Evolutionary conservation across 2,329 filamentous ascomycete species (phyloP).

Genomic region (Scedosporium apiospermum): DNA sequence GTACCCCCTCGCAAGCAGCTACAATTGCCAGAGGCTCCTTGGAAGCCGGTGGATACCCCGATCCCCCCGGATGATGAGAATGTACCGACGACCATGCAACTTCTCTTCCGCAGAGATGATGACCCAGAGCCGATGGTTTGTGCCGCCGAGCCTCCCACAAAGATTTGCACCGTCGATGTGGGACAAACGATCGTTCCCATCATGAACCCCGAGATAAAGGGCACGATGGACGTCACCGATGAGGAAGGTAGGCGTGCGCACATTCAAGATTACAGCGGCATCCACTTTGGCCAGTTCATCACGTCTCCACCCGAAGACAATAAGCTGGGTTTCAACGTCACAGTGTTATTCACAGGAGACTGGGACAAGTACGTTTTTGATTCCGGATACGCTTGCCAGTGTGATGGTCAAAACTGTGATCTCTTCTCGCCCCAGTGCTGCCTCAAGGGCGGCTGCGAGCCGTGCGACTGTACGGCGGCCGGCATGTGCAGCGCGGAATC

Average conservation of each 20-base stretch:
- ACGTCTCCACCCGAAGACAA: neutral
- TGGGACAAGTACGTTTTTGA: slow-evolving; percentile 1
- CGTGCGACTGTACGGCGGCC: neutral
- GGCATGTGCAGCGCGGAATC: neutral
- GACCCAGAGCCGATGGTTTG: neutral
- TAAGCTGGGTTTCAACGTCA: slow-evolving; percentile 4
- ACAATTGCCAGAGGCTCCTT: neutral
- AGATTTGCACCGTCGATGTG: neutral
- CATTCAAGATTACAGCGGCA: neutral
- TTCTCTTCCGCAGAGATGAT: neutral
- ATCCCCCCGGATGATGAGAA: neutral
- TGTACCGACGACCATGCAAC: neutral
- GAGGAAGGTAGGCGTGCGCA: neutral
- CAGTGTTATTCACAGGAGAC: neutral
- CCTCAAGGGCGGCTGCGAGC: neutral
- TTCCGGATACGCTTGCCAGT: slow-evolving; percentile 1
- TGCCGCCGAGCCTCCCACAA: neutral
- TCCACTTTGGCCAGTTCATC: slow-evolving; percentile 2
- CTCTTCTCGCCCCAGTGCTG: slow-evolving; percentile 5
- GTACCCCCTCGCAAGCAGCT: neutral
- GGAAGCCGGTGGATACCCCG: neutral
- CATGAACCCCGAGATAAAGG: neutral
- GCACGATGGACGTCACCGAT: slow-evolving; percentile 2
- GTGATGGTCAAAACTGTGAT: neutral
- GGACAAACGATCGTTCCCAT: slow-evolving; percentile 3